These are phyloP conservation scores for Lichtheimia corymbifera DNA, from an alignment of 371 early-diverging fungal species.

Conservation along the genomic window DNA sequence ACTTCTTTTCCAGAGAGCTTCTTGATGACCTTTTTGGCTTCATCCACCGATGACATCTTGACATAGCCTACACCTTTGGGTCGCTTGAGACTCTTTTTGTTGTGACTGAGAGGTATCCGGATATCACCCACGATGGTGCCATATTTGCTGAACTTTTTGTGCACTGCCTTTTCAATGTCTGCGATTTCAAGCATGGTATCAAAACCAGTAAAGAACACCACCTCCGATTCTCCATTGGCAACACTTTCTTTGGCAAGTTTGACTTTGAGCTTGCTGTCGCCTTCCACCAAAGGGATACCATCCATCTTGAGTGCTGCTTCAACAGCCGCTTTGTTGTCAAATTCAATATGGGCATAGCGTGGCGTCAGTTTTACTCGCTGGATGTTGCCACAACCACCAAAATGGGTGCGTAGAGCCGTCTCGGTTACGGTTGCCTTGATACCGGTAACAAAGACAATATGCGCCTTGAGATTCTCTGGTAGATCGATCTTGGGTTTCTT, in stretches of 20 bases:
- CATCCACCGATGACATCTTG: background rate
- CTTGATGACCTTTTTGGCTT: background rate
- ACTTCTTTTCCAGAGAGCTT: background rate
- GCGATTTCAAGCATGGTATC: background rate
- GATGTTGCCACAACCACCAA: background rate
- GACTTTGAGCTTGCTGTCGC: background rate
- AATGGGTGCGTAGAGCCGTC: background rate
- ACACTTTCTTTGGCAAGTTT: background rate
- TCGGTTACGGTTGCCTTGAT: background rate
- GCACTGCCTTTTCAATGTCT: background rate
- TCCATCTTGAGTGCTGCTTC: background rate
- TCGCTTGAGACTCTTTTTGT: background rate
- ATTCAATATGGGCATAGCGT: background rate
- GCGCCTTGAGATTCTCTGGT: background rate
- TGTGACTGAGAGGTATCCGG: slow-evolving; percentile 2
- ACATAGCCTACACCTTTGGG: background rate
- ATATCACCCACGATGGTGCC: slow-evolving; percentile 1
- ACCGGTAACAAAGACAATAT: background rate
- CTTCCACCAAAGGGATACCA: background rate
- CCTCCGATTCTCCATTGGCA: background rate
- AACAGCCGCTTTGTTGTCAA: background rate
- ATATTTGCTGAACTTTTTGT: background rate
- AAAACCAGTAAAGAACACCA: background rate
- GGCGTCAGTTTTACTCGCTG: background rate
- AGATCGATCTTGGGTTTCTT: too few relatives aligned